A percentile compares a stretch with the other conserved stretches of the same genome.
phyloP scores from a whole-genome alignment of 257 asterid genomes.

The Forsythia suspensa region DNA sequence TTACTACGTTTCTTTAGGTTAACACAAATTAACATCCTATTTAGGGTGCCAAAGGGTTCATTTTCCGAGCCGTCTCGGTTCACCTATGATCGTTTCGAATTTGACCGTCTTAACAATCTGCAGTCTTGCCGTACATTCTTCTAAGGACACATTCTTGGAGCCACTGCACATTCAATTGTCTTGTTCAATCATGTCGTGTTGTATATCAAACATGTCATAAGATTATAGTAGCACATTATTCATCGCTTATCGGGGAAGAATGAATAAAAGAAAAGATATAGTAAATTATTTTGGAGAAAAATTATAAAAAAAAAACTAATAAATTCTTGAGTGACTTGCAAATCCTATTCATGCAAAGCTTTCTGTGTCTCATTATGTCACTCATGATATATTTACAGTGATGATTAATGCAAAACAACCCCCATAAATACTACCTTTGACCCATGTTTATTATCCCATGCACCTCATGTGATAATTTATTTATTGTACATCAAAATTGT shows the following conservation, averaged over 20 bases:
- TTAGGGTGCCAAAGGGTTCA: background rate
- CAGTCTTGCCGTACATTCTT: background rate
- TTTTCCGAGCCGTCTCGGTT: background rate
- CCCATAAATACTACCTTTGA: conserved; percentile 37
- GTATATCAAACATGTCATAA: background rate
- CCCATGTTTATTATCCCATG: conserved; percentile 30
- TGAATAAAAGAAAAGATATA: background rate
- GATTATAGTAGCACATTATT: background rate
- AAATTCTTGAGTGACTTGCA: background rate
- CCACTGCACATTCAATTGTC: no score
- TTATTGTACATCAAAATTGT: conserved; percentile 8
- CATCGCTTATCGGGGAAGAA: background rate
- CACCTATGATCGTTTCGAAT: background rate
- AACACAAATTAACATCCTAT: background rate
- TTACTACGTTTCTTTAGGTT: conserved; percentile 9
- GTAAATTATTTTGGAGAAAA: no score
- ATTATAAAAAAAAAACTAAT: background rate
- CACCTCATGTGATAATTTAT: conserved; percentile 33
- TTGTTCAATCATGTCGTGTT: background rate
- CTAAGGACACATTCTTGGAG: background rate
- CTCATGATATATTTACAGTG: conserved; percentile 45
- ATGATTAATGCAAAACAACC: conserved; percentile 50
- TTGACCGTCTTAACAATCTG: background rate
- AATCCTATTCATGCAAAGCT: conserved; percentile 31
- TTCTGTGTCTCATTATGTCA: conserved; percentile 31